Evolutionary conservation across 495 filamentous ascomycete species (phyloP), one percentile per base, ranked within the genome.

Genomic region (Penicillium goetzii): DNA sequence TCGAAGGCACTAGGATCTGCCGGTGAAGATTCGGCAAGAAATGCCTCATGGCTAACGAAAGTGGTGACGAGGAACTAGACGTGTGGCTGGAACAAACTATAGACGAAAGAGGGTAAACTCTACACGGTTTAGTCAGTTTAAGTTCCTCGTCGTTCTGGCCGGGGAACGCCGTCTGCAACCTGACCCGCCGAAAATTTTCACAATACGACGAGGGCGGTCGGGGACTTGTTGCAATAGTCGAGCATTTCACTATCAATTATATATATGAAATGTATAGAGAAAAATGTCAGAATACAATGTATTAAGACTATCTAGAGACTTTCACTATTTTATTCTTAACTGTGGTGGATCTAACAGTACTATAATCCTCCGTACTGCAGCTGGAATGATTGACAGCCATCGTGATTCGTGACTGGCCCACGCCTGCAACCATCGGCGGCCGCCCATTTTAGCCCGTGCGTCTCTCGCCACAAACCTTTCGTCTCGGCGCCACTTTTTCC

Each of bases 151-250:
- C 21, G 19, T 47, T 47, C 43, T 47, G 38, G 17, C 30, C 33
- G n/a, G 38, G 36, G 17, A 21, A 47, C 25, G 38, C 51, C 50
- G 36, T 55, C 50, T 59, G 58, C 45, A 59, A 40, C 43, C 32
- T 36, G 57, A 56, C 58, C 65, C 65, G 65, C 65, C 49, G 41
- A 71, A 76, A 75, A 73, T 69, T 69, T 71, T 68, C 70, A 67
- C 60, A 47, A 36, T 43, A 58, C 50, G 8, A 7, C 32, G 6
- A 2, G 8, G 30, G 30, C 25, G 23, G 28, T 17, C 32, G 12
- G 30, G 8, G 3, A 21, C 9, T 7, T 11, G 25, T 25, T 50
- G 51, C 28, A 34, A 32, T 5, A 54, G 30, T 56, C 34, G 12
- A 40, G 23, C 3, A 43, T 40, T 3, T 32, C 30, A 3, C 3